These are phyloP conservation scores for Rhynchosporium agropyri DNA, from an alignment of 2,329 filamentous ascomycete species.

Conservation along the genomic window DNA sequence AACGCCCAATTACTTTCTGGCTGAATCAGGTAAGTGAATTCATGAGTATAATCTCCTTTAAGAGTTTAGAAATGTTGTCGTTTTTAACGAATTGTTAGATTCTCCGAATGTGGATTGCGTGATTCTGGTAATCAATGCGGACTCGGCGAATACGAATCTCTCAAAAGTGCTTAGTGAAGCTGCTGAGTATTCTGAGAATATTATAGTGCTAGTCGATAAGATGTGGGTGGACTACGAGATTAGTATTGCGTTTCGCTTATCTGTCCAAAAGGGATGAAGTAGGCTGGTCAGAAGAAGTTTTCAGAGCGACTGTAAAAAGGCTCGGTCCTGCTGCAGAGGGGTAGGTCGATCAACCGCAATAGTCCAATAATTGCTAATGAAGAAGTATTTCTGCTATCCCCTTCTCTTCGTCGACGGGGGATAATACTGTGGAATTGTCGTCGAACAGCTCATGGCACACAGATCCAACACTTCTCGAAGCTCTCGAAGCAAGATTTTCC, in stretches of 20 bases:
- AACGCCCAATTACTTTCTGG: background rate
- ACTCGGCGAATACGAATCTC: background rate
- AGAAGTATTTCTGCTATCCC: slow-evolving; percentile 1
- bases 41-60: background rate
- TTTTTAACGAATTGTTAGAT: background rate
- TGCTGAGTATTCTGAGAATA: background rate
- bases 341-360: background rate
- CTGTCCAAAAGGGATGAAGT: background rate
- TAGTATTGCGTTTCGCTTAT: background rate
- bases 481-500: background rate
- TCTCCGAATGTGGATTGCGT: background rate
- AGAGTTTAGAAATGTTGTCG: background rate
- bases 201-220: slow-evolving; percentile 9
- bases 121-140: background rate
- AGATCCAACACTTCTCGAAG: background rate
- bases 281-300: background rate
- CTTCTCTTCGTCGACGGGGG: background rate
- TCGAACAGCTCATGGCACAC: background rate
- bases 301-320: background rate
- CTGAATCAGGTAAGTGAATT: background rate
- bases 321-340: background rate
- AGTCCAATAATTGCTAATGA: background rate
- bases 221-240: background rate
- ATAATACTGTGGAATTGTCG: slow-evolving; percentile 2
- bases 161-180: background rate